Conservation (phyloP, 1,284 basidiomycete species). For the Filobasidium uniguttulatum region DNA sequence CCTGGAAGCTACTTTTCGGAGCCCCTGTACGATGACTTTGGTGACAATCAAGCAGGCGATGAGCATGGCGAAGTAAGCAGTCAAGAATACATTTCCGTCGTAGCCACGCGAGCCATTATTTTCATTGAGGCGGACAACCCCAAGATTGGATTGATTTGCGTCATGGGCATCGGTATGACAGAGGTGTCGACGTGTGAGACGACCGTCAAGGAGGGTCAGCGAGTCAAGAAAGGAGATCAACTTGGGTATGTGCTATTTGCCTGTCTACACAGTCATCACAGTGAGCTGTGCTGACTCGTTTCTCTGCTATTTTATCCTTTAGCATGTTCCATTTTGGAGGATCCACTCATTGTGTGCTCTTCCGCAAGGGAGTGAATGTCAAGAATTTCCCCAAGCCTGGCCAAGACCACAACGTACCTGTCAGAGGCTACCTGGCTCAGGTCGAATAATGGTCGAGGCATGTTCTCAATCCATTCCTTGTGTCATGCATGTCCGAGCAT, state of each 20-base stretch:
- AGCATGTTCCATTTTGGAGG: conserved; percentile 24
- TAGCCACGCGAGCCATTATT: conserved; percentile 42
- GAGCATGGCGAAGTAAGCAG: conserved; percentile 25
- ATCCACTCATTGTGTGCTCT: conserved; percentile 37
- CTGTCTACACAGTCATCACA: conserved; percentile 13
- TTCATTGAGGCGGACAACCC: conserved; percentile 45
- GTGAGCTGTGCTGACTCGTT: not conserved
- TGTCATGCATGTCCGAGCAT: too few relatives aligned
- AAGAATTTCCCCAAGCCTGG: conserved; percentile 26
- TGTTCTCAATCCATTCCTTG: too few relatives aligned
- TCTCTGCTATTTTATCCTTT: not conserved
- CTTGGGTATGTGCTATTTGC: conserved; percentile 27
- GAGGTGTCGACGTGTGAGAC: conserved; percentile 46
- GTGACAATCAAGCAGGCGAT: conserved; percentile 17
- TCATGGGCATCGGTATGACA: conserved; percentile 46
- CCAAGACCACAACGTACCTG: conserved; percentile 27
- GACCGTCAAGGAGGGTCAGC: conserved; percentile 29
- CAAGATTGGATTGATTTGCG: conserved; percentile 42
- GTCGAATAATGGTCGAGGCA: conserved; percentile 2
- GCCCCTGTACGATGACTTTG: conserved; percentile 28
- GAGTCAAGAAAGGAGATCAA: conserved; percentile 41
- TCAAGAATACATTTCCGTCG: conserved; percentile 35
- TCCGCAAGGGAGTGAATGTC: conserved; percentile 34
- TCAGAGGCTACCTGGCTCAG: conserved; percentile 22
- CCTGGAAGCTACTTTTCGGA: conserved; percentile 45